Conservation (phyloP, 176 grass and related monocot species). For the Elymus sibiricus region DNA sequence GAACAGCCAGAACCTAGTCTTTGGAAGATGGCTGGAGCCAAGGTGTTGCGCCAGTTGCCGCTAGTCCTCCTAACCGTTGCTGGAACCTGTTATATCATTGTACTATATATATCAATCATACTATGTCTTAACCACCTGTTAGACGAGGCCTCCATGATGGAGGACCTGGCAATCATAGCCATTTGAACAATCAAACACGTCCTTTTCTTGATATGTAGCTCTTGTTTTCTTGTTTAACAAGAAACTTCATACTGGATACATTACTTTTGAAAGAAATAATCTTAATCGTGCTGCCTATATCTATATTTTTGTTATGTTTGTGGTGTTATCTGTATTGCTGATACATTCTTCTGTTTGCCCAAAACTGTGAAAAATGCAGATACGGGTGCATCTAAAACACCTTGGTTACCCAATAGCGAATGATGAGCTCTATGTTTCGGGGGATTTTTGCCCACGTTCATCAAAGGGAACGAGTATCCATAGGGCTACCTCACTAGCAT, state of each 20-base stretch:
- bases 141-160: not conserved
- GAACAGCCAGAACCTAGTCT: not conserved
- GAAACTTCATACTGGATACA: not conserved
- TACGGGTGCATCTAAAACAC: constrained; percentile 92
- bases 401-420: constrained; percentile 91
- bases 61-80: not conserved
- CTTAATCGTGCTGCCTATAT: not conserved
- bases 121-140: not conserved
- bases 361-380: constrained; percentile 47
- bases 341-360: not conserved
- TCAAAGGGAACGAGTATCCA: constrained; percentile 40
- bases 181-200: not conserved
- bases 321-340: constrained; percentile 2
- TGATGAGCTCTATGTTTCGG: constrained; percentile 73
- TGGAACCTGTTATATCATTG: not conserved
- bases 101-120: not conserved
- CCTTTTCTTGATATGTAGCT: not conserved
- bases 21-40: not conserved
- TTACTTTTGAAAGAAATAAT: constrained; percentile 2
- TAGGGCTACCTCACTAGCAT: constrained; percentile 11
- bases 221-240: not conserved
- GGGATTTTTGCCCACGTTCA: constrained; percentile 49
- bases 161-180: not conserved
- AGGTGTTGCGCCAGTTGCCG: not conserved
- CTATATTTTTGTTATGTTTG: not conserved